Base-by-base conservation (phyloP, 1,284 basidiomycete genomes). In the Stereum hirsutum region DNA sequence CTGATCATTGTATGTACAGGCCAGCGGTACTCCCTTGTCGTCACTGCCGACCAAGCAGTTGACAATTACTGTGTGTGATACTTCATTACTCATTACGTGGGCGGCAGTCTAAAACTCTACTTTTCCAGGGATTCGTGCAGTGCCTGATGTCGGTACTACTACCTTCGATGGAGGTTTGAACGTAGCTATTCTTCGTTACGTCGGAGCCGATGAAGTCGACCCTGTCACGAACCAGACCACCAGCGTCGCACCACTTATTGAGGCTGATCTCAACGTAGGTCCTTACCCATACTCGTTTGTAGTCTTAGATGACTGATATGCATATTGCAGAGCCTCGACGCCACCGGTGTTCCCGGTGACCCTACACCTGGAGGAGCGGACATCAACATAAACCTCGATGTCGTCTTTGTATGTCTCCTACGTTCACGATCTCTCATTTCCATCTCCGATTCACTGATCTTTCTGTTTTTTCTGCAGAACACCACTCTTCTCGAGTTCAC, bases 101-200 rank as follows among this genome's bases (percentile, higher is more conserved):
- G 34, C n/a, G 11, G 34, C 20, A 15, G 24, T 14, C 12, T 33
- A 34, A 20, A 23, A 14, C 33, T 2, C 12, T 24, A 33, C 41
- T 6, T n/a, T 15, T 28, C 5, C 30, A 49, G 58, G 51, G 52
- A 63, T 65, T 45, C 60, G 58, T 44, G 57, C 60, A 11, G 8
- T 45, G 6, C 43, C 51, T 39, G 30, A 49, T 39, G 4, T 26
- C 1, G 25, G 8, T 8, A 41, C 19, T 28, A 35, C 39, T 12
- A 40, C 41, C 27, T 25, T 68, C 46, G 52, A 46, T 0, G 59
- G 55, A 8, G 54, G 54, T 11, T 52, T 57, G 19, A 59, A 65
- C 47, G 55, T 58, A 27, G 67, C 65, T 11, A 63, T 68, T 40
- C 57, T 69, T 11, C 57, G 61, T n/a, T 69, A 69, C 43, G 43